These are phyloP conservation scores for Ophiocordyceps australis DNA, from an alignment of 2,329 filamentous ascomycete genomes.

Conservation along the genomic window DNA sequence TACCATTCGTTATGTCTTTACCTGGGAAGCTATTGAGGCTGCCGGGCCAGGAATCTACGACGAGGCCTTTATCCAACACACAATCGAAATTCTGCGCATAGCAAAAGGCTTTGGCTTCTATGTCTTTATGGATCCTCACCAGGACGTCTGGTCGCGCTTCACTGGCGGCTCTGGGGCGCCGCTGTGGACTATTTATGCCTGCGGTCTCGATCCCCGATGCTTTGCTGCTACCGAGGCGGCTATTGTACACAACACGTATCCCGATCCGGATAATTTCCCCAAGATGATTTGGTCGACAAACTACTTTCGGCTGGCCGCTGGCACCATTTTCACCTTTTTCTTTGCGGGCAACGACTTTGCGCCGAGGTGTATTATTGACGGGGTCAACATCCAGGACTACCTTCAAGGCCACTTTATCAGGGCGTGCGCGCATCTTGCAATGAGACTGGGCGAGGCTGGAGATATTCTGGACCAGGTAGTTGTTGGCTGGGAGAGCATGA, in stretches of 20 bases:
- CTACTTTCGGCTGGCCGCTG: constrained; percentile 71
- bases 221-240: constrained; percentile 82
- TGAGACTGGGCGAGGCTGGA: constrained; percentile 73
- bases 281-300: constrained; percentile 99
- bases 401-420: constrained; percentile 71
- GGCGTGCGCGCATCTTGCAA: constrained; percentile 66
- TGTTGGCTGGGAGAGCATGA: constrained; percentile 91
- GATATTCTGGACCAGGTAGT: constrained; percentile 75
- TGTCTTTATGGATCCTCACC: constrained; percentile 96
- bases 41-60: constrained; percentile 83
- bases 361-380: constrained; percentile 88
- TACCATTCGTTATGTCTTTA: constrained; percentile 90
- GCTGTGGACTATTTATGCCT: constrained; percentile 94
- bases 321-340: constrained; percentile 88
- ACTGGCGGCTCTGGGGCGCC: constrained; percentile 90
- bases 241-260: constrained; percentile 86
- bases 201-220: constrained; percentile 69
- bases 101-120: constrained; percentile 89
- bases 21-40: constrained; percentile 97
- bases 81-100: constrained; percentile 64
- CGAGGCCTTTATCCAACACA: constrained; percentile 83
- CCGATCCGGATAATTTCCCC: constrained; percentile 68
- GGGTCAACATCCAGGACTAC: constrained; percentile 91
- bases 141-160: constrained; percentile 96
- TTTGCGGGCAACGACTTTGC: constrained; percentile 84